These are phyloP conservation scores for Diospyros kaki DNA, from an alignment of 148 eudicot genomes.

Conservation along the genomic window DNA sequence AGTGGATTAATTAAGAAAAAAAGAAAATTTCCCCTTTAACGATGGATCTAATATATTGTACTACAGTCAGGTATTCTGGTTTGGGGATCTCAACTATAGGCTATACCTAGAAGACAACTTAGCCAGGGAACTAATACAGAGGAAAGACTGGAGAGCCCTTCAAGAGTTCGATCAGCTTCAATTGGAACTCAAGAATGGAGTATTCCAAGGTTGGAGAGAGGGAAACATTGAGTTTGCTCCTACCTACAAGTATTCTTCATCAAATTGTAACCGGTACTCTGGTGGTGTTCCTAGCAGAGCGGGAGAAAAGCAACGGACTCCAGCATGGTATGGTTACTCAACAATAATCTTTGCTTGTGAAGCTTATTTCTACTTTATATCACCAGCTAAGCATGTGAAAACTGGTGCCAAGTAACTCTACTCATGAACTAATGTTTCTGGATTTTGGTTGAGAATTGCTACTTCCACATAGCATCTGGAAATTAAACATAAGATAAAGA, in stretches of 20 bases:
- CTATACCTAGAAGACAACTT: constrained; percentile 42
- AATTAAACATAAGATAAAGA: neutral
- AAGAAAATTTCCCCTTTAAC: neutral
- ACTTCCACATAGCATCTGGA: neutral
- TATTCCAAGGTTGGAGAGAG: constrained; percentile 64
- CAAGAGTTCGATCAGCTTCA: constrained; percentile 54
- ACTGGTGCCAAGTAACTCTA: too few species aligned
- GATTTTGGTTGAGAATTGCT: neutral
- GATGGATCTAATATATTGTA: constrained; percentile 11
- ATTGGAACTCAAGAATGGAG: constrained; percentile 47
- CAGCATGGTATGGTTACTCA: constrained; percentile 48
- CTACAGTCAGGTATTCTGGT: constrained; percentile 66
- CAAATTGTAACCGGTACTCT: constrained; percentile 47
- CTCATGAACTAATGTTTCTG: neutral
- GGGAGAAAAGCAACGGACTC: constrained; percentile 65
- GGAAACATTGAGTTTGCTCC: constrained; percentile 61
- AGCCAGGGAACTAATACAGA: constrained; percentile 50
- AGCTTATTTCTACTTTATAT: neutral
- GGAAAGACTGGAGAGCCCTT: constrained; percentile 39
- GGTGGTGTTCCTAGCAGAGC: constrained; percentile 43
- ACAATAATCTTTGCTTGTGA: neutral
- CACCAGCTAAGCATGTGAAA: too few species aligned
- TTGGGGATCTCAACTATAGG: constrained; percentile 69
- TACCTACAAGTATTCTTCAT: constrained; percentile 57
- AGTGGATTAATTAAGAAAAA: neutral